Evolutionary conservation across 2,329 filamentous ascomycete species (phyloP), one percentile per base, ranked within the genome.

Genomic region (Didymosphaeria variabile): DNA sequence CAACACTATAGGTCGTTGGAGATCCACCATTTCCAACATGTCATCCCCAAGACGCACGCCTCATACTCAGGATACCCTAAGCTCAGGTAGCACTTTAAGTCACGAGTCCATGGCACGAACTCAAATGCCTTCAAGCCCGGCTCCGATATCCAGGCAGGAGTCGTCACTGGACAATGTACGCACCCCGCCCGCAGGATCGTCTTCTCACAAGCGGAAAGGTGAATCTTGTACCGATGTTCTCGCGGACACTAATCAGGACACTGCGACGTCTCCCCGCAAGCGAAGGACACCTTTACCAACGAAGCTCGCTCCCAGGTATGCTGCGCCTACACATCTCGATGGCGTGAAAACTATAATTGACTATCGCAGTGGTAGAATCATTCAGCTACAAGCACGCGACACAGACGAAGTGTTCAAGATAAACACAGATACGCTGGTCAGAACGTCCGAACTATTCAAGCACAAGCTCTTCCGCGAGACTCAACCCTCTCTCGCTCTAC

Each of bases 301-400:
- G 32, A 44, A 13, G 26, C 29, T 26, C 3, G 19, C 29, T 26
- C 21, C 50, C 3, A 42, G 15, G 34, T 53, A 40, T 8, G 50
- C 40, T 10, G 19, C n/a, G 7, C 32, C 49, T 26, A 6, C 19
- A 10, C 21, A 17, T 17, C 13, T 4, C 13, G 7, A 31, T 4
- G 10, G 9, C 10, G 7, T 9, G 12, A 45, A 45, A 3, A 8
- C 1, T 6, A 45, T 19, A n/a, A 42, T 23, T 44, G 15, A 55
- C 52, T 45, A 13, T 10, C 15, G 17, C 36, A 55, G 38, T 45
- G 3, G 38, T 4, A 40, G 52, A 29, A 23, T 45, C 21, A 10
- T 55, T 5, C 36, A 55, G 8, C 52, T 55, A 13, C 52, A 44
- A 55, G 52, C 52, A 17, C 26, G 52, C n/a, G 38, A n/a, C 8